phyloP scores from a whole-genome alignment of 73 alveolate species.

The Halteria grandinella region DNA sequence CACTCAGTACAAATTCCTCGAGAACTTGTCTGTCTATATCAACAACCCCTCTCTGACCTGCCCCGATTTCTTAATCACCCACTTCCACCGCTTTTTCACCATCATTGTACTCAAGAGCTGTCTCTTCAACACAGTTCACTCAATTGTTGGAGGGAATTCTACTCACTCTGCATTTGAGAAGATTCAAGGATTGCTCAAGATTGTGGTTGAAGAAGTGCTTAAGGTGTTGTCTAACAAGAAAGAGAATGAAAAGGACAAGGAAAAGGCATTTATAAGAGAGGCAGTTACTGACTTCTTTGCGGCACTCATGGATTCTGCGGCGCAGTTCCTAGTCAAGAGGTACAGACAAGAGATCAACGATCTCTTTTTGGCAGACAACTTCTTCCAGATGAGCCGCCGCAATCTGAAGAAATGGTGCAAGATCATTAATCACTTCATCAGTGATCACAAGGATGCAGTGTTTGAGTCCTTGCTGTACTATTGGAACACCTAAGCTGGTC shows the following conservation, averaged over 20 bases:
- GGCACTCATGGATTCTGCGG: constrained; percentile 61
- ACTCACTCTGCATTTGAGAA: constrained; percentile 54
- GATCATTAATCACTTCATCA: constrained; percentile 55
- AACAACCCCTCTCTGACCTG: neutral
- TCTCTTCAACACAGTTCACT: constrained; percentile 48
- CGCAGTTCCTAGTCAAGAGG: constrained; percentile 60
- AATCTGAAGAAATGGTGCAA: constrained; percentile 66
- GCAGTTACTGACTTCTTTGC: constrained; percentile 70
- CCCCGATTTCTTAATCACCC: constrained; percentile 52
- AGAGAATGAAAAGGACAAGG: constrained; percentile 30
- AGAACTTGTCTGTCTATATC: constrained; percentile 13
- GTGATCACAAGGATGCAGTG: constrained; percentile 54
- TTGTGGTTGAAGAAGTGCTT: constrained; percentile 47
- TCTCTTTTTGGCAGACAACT: constrained; percentile 59
- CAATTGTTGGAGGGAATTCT: too few relatives aligned
- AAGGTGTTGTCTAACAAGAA: constrained; percentile 39
- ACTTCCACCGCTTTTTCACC: constrained; percentile 58
- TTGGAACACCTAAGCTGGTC: constrained; percentile 71
- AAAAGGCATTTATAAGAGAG: constrained; percentile 33
- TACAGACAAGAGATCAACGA: constrained; percentile 66
- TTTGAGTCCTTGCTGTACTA: constrained; percentile 56
- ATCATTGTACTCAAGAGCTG: constrained; percentile 47
- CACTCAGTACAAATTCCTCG: constrained; percentile 13
- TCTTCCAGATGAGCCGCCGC: constrained; percentile 64
- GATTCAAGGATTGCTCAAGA: constrained; percentile 41